Base-by-base conservation (phyloP, 345 rosid genomes). In the Moricandia moricandioides region DNA sequence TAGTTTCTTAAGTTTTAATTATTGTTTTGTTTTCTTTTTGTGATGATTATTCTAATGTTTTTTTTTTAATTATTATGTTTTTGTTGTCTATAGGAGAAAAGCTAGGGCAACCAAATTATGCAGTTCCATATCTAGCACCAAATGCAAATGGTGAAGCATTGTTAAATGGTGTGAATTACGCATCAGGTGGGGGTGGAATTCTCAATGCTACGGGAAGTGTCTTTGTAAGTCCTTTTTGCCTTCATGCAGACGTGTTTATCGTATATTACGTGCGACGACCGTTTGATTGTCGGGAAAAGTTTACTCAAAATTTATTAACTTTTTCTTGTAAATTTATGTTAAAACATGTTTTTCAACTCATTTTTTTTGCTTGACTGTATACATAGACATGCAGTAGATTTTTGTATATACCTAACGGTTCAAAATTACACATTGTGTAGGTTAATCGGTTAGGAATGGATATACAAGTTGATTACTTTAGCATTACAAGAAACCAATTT, bases 171-270 rank as follows among this genome's bases (percentile, higher is more conserved):
- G 97, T 91, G 49, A 94, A 89, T 75, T 94, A 89, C 71, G 98
- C 95, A 26, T 94, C 97, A 10, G 98, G 98, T 54, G 98, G 88
- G 76, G 98, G 96, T 81, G 97, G 98, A 40, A 75, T 94, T 71
- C 54, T 91, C 83, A 94, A 94, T 81, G 97, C 93, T 31, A 94
- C 98, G 3, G 98, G 98, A 64, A 88, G 91, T 81, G 86, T 93
- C 3, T 93, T 93, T 74, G 98, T 90, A 17, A 79, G 85, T 62
- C 17, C 24, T 59, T 29, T 67, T 61, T 24, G 10, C 7, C 24
- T 47, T n/a, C 54, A 21, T 68, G 31, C 8, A 30, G 0, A 13
- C 7, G 24, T n/a, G 24, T 29, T 2, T 3, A 0, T 0, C 13
- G 24, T 52, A 6, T 8, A 43, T 74, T 69, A n/a, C 3, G 0